Conservation (phyloP, 371 early-diverging fungal genomes). For the Sporodiniella umbellata region DNA sequence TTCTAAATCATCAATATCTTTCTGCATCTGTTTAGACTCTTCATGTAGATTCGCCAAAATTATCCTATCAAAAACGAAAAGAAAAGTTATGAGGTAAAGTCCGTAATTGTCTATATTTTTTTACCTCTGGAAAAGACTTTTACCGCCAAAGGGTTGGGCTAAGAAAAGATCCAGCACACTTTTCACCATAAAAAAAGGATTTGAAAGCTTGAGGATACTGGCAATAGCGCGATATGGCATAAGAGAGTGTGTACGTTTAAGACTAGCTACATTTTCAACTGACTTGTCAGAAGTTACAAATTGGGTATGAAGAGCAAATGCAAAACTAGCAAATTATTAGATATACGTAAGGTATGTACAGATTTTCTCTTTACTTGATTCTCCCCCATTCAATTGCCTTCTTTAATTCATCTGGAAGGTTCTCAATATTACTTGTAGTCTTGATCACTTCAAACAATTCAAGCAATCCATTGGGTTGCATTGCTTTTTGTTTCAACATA, state of each 20-base stretch:
- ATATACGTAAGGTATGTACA: neutral
- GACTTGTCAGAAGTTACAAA: constrained; percentile 61
- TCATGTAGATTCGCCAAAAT: constrained; percentile 29
- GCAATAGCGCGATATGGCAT: constrained; percentile 63
- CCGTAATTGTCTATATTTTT: too few species aligned
- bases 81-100: too few species aligned
- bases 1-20: constrained; percentile 50
- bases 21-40: constrained; percentile 47
- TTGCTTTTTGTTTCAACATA: constrained; percentile 49
- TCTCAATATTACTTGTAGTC: constrained; percentile 32
- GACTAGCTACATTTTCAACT: constrained; percentile 47
- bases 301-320: constrained; percentile 58
- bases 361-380: constrained; percentile 36
- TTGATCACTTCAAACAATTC: constrained; percentile 41
- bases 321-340: constrained; percentile 39
- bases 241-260: constrained; percentile 56
- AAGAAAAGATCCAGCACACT: constrained; percentile 61
- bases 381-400: constrained; percentile 63
- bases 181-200: constrained; percentile 63
- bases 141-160: constrained; percentile 64
- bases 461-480: constrained; percentile 51
- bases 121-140: constrained; percentile 60
- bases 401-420: constrained; percentile 49
- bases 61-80: too few species aligned
- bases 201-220: constrained; percentile 55